Conservation (phyloP, 768 basidiomycete species). For the Agrocybe praecox region DNA sequence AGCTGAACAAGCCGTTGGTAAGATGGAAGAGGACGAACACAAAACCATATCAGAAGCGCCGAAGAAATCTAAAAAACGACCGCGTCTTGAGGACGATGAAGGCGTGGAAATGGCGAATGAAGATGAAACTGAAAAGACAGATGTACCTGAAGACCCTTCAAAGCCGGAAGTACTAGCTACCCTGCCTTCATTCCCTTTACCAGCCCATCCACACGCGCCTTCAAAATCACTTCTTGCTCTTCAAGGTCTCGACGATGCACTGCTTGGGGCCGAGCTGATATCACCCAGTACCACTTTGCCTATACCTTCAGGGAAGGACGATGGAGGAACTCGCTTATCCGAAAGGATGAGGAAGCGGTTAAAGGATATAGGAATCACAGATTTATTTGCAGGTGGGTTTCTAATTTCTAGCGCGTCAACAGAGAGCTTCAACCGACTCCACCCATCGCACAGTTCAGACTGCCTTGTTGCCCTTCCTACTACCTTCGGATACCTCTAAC, state of each 20-base stretch:
- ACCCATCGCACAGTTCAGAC: conserved; percentile 72
- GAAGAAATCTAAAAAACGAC: conserved; percentile 11
- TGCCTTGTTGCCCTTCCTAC: conserved; percentile 79
- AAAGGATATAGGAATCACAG: conserved; percentile 75
- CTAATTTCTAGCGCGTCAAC: conserved; percentile 20
- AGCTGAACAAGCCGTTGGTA: neutral
- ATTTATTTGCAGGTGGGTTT: conserved; percentile 83
- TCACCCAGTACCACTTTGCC: conserved; percentile 50
- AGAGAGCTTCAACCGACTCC: neutral
- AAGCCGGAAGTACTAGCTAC: conserved; percentile 26
- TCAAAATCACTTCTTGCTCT: conserved; percentile 70
- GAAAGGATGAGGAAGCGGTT: conserved; percentile 64
- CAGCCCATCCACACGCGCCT: conserved; percentile 66
- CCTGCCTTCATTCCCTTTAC: conserved; percentile 73
- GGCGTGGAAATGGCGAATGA: conserved; percentile 8
- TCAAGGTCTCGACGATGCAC: conserved; percentile 77
- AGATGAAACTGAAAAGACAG: neutral
- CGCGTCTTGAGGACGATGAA: conserved; percentile 7
- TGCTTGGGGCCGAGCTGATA: conserved; percentile 71
- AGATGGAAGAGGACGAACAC: neutral
- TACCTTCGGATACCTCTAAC: conserved; percentile 43
- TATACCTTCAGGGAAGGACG: conserved; percentile 43
- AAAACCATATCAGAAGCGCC: neutral
- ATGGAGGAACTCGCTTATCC: conserved; percentile 53
- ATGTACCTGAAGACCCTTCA: neutral